Base-by-base conservation (phyloP, 495 filamentous ascomycete species). In the Cercophora newfieldiana region DNA sequence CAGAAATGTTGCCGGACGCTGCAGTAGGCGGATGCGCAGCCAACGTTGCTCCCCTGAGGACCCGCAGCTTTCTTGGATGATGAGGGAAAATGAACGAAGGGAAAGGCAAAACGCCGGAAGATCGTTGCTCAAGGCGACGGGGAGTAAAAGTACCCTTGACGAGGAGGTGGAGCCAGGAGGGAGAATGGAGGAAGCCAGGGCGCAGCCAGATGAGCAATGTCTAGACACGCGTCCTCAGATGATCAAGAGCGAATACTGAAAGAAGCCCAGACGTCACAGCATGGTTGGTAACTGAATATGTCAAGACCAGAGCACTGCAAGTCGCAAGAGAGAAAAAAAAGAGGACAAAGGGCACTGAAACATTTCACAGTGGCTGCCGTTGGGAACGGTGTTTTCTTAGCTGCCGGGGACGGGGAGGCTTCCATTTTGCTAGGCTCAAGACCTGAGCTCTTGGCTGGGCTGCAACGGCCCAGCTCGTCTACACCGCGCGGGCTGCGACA, bases 331-430 rank as follows among this genome's bases (percentile, higher is more conserved):
- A 57, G 50, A 65, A 47, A 57, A 55, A 58, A 66, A 56, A 56
- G 21, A 61, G 14, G 29, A 8, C 47, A 66, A 56, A 50, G 64
- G 57, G 44, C 29, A 28, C 57, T 48, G 57, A 66, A 66, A 66
- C 64, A 66, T 44, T 61, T 61, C n/a, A 25, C 33, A 1, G 19
- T 21, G 47, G 44, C 24, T 22, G 50, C 55, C 51, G n/a, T 29
- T 16, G 44, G 30, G 61, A 56, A 54, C 25, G 25, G 24, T 51
- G 37, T 29, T 33, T 54, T 28, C 26, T 58, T 44, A 30, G 19
- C 21, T 33, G 8, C 58, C 29, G 58, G 16, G 22, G 31, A 18
- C n/a, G n/a, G n/a, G n/a, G n/a, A n/a, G 5, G 58, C 58, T 44
- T 30, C 33, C 26, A 57, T 24, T 26, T 26, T 22, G 28, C 54